phyloP scores from a whole-genome alignment of 2,329 filamentous ascomycete genomes.

The Colletotrichum australisinense region DNA sequence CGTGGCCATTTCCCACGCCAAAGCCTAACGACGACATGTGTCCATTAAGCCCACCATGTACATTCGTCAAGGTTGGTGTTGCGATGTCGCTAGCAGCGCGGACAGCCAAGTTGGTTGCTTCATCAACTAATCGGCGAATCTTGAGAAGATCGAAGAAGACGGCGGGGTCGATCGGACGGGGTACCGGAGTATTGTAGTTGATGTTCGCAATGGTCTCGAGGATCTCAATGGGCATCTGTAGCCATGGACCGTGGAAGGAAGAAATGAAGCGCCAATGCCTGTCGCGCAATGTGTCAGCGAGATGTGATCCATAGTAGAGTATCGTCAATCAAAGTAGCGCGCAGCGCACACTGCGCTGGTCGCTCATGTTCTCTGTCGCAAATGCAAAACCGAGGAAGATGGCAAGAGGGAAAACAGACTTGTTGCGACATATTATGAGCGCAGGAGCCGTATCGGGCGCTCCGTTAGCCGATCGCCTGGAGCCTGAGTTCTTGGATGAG shows the following conservation, averaged over 20 bases:
- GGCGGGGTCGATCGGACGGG: slow-evolving; percentile 81
- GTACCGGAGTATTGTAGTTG: slow-evolving; percentile 82
- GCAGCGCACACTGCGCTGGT: neutral
- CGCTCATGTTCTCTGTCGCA: neutral
- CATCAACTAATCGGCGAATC: slow-evolving; percentile 82
- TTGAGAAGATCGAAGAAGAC: slow-evolving; percentile 88
- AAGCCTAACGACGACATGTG: slow-evolving; percentile 56
- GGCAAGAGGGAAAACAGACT: slow-evolving; percentile 60
- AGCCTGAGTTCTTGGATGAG: slow-evolving; percentile 18
- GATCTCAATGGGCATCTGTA: slow-evolving; percentile 81
- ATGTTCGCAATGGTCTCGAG: slow-evolving; percentile 82
- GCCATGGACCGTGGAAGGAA: slow-evolving; percentile 85
- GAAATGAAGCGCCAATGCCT: slow-evolving; percentile 91
- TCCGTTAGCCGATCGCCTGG: slow-evolving; percentile 40
- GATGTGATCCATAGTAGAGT: neutral
- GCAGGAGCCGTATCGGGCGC: slow-evolving; percentile 56
- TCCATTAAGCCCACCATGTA: slow-evolving; percentile 53
- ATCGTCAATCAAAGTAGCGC: neutral
- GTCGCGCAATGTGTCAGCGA: slow-evolving; percentile 33
- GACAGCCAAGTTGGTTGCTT: slow-evolving; percentile 81
- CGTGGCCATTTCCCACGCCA: slow-evolving; percentile 69
- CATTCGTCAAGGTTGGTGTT: slow-evolving; percentile 70
- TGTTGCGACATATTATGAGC: slow-evolving; percentile 74
- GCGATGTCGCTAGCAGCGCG: slow-evolving; percentile 80
- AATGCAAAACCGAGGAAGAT: neutral